Evolutionary conservation across 306 rosid genomes (phyloP), one percentile per base, ranked within the genome.

Genomic region (Malus sieversii): DNA sequence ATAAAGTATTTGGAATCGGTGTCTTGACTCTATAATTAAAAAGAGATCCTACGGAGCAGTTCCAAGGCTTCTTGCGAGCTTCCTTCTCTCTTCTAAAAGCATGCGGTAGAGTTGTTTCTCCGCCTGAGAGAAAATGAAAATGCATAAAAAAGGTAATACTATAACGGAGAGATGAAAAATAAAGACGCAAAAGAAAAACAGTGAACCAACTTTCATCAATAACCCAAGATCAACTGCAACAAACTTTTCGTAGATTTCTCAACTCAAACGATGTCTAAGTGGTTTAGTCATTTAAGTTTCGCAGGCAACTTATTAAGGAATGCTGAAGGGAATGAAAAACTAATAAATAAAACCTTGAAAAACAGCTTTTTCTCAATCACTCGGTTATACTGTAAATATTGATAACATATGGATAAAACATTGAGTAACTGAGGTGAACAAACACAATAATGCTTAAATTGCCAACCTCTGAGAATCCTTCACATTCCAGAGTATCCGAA

Each of bases 41-140:
- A 68, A 40, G 25, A 66, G 19, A 19, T 16, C 95, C 3, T 83
- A 93, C 98, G 96, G 96, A 55, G 98, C 98, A 20, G 97, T 93
- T 86, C 96, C 97, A 53, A 86, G 72, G 44, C 81, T 58, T 83
- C 89, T 84, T 75, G 98, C 96, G 53, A 91, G 90, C 80, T 91
- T 89, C 78, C 90, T 80, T 87, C 98, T 89, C 87, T 89, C 98
- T 80, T 89, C 97, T 64, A 93, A 84, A 86, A 93, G 96, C 93
- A 79, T 73, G 68, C 74, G 90, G 79, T 86, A 85, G 66, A 93
- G 87, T 79, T 84, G 82, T 40, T 68, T 77, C 84, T 93, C 98
- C 45, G 85, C 84, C 97, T 93, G 83, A 62, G 73, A 62, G 76
- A 42, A 73, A 75, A 75, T 44, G 38, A 61, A 79, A 52, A 70